Percentiles rank a stretch among this genome's conserved stretches.
Conservation (phyloP, 1,139 yeast genomes). For the Saccharomyces hybrid region DNA sequence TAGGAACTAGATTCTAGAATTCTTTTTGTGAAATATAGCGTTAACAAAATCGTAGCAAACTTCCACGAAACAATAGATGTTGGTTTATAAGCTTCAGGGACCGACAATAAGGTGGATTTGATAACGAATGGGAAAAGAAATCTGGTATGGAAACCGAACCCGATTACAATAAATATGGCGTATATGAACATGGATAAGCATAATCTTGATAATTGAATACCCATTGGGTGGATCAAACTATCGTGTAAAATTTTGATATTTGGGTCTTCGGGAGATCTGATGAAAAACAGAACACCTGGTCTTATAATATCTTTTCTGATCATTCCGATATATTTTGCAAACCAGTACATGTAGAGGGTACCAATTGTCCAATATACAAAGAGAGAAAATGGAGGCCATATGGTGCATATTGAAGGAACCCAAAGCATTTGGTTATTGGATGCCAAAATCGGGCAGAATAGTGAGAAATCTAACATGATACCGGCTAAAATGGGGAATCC, state of each 20-base stretch:
- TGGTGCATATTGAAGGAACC: conserved; percentile 15
- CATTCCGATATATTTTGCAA: conserved; percentile 85
- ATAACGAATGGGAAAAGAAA: conserved; percentile 32
- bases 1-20: conserved; percentile 24
- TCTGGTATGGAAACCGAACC: conserved; percentile 57
- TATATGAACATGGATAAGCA: conserved; percentile 71
- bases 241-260: conserved; percentile 83
- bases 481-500: conserved; percentile 88
- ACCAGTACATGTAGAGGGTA: conserved; percentile 75
- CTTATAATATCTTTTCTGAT: conserved; percentile 65
- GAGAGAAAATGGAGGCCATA: conserved; percentile 22
- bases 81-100: conserved; percentile 13
- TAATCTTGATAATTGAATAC: conserved; percentile 66
- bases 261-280: conserved; percentile 92
- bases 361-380: conserved; percentile 65
- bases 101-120: conserved; percentile 22
- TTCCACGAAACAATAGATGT: conserved; percentile 7
- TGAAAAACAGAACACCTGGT: conserved; percentile 83
- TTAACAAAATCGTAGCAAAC: conserved; percentile 6
- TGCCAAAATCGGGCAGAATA: conserved; percentile 44
- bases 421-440: conserved; percentile 28
- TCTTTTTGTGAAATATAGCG: conserved; percentile 17
- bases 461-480: conserved; percentile 58
- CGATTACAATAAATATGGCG: conserved; percentile 59
- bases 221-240: conserved; percentile 69